Conservation (phyloP, 202 grass and related monocot species). For the Panicum hallii region DNA sequence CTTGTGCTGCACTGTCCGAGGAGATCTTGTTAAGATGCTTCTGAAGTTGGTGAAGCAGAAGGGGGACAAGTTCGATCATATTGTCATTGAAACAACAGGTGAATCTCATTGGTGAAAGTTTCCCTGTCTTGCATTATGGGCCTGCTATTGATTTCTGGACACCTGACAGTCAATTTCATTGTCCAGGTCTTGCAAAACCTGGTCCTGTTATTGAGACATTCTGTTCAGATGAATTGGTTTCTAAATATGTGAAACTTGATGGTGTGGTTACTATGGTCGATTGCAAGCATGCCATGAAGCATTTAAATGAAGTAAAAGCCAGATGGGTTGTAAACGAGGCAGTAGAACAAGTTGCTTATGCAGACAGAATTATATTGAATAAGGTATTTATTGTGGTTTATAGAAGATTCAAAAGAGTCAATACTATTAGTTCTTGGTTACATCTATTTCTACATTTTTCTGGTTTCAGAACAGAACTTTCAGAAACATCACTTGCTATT, state of each 20-base stretch:
- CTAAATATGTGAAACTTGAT: slow-evolving; percentile 80
- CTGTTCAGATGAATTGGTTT: slow-evolving; percentile 74
- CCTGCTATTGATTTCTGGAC: neutral
- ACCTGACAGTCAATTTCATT: slow-evolving; percentile 13
- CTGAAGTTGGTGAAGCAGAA: slow-evolving; percentile 68
- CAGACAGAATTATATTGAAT: slow-evolving; percentile 71
- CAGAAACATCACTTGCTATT: neutral
- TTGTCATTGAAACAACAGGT: slow-evolving; percentile 85
- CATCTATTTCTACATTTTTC: slow-evolving; percentile 11
- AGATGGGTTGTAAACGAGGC: slow-evolving; percentile 87
- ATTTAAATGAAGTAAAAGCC: slow-evolving; percentile 77
- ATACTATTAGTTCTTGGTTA: neutral
- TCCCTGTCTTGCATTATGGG: neutral
- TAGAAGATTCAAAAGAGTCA: neutral
- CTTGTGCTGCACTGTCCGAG: slow-evolving; percentile 79
- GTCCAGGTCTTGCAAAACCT: slow-evolving; percentile 74
- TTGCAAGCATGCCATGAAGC: slow-evolving; percentile 77
- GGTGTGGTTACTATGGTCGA: slow-evolving; percentile 85
- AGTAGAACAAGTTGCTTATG: slow-evolving; percentile 81
- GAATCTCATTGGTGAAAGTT: slow-evolving; percentile 2
- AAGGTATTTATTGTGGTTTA: slow-evolving; percentile 47
- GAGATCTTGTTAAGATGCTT: slow-evolving; percentile 82
- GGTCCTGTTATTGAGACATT: slow-evolving; percentile 78
- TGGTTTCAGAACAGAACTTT: slow-evolving; percentile 8
- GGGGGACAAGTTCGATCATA: slow-evolving; percentile 74